Percentiles rank a stretch among this genome's conserved stretches.
Evolutionary conservation across 2,329 filamentous ascomycete species (phyloP).

Genomic region (Cercospora canescens): DNA sequence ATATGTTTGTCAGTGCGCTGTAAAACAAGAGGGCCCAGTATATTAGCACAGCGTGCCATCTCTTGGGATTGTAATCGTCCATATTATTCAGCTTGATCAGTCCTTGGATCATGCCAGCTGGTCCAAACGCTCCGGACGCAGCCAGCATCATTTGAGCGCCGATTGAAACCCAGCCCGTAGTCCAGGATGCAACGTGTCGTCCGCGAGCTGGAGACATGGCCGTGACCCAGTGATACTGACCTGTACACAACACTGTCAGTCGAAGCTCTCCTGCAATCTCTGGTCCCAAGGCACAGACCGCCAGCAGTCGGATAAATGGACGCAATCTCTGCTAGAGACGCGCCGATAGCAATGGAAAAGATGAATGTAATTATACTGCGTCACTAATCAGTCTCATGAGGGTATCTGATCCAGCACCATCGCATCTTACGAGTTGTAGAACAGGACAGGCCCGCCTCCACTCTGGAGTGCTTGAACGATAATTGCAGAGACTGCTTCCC

Average conservation of each 20-base stretch:
- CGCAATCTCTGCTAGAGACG: conserved; percentile 37
- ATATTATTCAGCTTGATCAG: background rate
- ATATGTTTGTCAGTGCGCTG: conserved; percentile 8
- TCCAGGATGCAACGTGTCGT: conserved; percentile 44
- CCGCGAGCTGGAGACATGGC: conserved; percentile 41
- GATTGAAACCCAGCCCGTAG: conserved; percentile 29
- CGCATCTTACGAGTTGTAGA: background rate
- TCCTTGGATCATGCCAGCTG: conserved; percentile 16
- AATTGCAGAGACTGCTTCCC: background rate
- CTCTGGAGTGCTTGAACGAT: background rate
- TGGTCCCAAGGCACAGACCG: conserved; percentile 7
- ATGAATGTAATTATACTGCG: background rate
- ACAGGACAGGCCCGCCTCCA: background rate
- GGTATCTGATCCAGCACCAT: background rate
- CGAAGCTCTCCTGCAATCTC: background rate
- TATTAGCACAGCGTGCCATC: background rate
- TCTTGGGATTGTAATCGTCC: background rate
- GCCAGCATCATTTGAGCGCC: background rate
- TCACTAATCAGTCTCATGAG: background rate
- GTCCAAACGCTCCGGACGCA: background rate
- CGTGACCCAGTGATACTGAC: conserved; percentile 32
- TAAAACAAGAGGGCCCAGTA: conserved; percentile 16
- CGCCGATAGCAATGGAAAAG: conserved; percentile 24
- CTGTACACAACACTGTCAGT: background rate
- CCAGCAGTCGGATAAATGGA: conserved; percentile 40